These are phyloP conservation scores for Annulohypoxylon stygium DNA, from an alignment of 495 filamentous ascomycete species.

Conservation along the genomic window DNA sequence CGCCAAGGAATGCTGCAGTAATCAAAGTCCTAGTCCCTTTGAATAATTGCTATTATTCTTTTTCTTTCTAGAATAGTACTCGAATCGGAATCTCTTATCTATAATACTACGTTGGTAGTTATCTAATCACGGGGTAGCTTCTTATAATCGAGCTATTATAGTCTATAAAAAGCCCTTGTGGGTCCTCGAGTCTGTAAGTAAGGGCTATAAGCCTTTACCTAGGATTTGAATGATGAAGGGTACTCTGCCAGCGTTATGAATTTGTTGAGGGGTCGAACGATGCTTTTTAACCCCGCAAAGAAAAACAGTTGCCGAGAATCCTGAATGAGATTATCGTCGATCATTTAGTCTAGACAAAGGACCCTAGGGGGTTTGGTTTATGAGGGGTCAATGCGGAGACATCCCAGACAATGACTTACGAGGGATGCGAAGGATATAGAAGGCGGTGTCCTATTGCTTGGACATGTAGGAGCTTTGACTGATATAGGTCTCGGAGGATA, in stretches of 20 bases:
- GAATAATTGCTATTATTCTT: too few species aligned
- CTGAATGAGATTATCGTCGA: background rate
- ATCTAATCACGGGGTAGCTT: too few species aligned
- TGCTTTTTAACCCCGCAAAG: background rate
- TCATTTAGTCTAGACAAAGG: background rate
- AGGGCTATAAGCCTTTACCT: background rate
- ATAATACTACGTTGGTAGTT: too few species aligned
- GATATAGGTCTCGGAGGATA: background rate
- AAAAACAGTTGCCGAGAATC: conserved; percentile 4
- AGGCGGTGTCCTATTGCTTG: background rate
- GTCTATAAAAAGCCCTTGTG: background rate
- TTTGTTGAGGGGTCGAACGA: background rate
- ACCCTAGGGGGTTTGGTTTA: background rate
- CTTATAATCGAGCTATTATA: too few species aligned
- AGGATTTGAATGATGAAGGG: too few species aligned
- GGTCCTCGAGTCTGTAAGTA: background rate
- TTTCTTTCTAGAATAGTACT: too few species aligned
- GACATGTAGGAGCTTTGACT: background rate
- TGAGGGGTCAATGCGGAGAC: conserved; percentile 5
- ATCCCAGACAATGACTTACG: background rate
- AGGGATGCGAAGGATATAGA: background rate
- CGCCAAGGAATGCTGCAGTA: background rate
- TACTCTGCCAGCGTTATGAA: too few species aligned
- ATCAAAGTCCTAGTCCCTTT: too few species aligned
- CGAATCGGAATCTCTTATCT: too few species aligned